Evolutionary conservation across 306 rosid genomes (phyloP).

Genomic region (Dryas octopetala): DNA sequence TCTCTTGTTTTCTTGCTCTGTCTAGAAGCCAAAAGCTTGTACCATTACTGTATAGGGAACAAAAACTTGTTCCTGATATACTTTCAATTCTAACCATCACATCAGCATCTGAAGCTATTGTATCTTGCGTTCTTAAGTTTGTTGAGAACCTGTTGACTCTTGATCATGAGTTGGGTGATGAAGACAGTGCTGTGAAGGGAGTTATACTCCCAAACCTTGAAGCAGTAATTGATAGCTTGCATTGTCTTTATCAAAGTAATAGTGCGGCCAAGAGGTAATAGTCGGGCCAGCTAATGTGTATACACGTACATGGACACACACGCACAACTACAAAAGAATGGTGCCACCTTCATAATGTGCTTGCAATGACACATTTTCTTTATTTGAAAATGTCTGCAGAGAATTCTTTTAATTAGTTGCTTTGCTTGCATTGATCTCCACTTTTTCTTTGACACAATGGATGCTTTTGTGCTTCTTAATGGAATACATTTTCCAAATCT

Average conservation of each 20-base stretch:
- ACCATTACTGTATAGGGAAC: constrained; percentile 53
- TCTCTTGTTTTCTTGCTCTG: constrained; percentile 89
- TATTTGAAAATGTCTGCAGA: not conserved
- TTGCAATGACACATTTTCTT: not conserved
- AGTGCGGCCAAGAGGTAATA: constrained; percentile 71
- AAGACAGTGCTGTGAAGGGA: constrained; percentile 44
- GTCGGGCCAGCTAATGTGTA: not conserved
- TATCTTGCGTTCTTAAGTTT: constrained; percentile 69
- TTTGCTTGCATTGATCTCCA: not conserved
- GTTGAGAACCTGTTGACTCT: constrained; percentile 73
- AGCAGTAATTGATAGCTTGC: constrained; percentile 64
- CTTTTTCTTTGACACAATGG: not conserved
- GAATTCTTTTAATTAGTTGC: not conserved
- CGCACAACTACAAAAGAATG: not conserved
- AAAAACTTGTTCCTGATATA: constrained; percentile 76
- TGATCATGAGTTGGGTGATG: constrained; percentile 55
- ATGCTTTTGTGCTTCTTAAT: not conserved
- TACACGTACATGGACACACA: not conserved
- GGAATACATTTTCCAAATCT: not conserved
- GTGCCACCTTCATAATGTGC: not conserved
- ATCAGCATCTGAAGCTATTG: constrained; percentile 74
- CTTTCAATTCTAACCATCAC: constrained; percentile 58
- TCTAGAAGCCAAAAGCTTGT: constrained; percentile 67
- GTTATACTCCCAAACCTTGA: constrained; percentile 60
- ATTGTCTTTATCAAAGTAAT: constrained; percentile 59